These are phyloP conservation scores for Panaeolus papilionaceus DNA, from an alignment of 768 basidiomycete species.

Conservation along the genomic window DNA sequence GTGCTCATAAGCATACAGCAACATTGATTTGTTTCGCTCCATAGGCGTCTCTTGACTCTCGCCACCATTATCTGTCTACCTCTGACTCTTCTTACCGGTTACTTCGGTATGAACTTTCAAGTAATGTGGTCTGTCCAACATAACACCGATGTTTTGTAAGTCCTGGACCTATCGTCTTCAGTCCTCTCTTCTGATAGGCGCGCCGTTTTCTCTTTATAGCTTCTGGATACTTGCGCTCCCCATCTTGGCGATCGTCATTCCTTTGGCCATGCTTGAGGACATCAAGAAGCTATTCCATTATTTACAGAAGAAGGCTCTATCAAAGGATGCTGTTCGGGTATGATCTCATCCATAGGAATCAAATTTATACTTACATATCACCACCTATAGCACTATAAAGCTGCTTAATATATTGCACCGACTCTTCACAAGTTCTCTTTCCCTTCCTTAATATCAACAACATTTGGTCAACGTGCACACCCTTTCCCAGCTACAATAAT, in stretches of 20 bases:
- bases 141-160: conserved; percentile 55
- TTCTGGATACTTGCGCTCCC: conserved; percentile 75
- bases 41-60: conserved; percentile 68
- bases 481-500: background rate
- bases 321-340: conserved; percentile 40
- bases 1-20: background rate
- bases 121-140: conserved; percentile 55
- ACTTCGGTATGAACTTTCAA: conserved; percentile 74
- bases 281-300: conserved; percentile 52
- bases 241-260: conserved; percentile 57
- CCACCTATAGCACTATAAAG: background rate
- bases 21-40: conserved; percentile 5
- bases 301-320: conserved; percentile 46
- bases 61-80: conserved; percentile 77
- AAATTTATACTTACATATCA: background rate
- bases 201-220: conserved; percentile 35
- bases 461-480: background rate
- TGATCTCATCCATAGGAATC: background rate
- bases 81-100: conserved; percentile 72
- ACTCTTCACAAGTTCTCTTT: background rate
- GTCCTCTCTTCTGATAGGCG: background rate
- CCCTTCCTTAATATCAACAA: background rate
- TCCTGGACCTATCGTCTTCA: conserved; percentile 17
- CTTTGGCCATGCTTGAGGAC: conserved; percentile 59
- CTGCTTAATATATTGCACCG: background rate